Percentiles rank a stretch among this genome's conserved stretches.
Evolutionary conservation across 2,329 filamentous ascomycete genomes (phyloP).

Genomic region (Sclerotinia subarctica): DNA sequence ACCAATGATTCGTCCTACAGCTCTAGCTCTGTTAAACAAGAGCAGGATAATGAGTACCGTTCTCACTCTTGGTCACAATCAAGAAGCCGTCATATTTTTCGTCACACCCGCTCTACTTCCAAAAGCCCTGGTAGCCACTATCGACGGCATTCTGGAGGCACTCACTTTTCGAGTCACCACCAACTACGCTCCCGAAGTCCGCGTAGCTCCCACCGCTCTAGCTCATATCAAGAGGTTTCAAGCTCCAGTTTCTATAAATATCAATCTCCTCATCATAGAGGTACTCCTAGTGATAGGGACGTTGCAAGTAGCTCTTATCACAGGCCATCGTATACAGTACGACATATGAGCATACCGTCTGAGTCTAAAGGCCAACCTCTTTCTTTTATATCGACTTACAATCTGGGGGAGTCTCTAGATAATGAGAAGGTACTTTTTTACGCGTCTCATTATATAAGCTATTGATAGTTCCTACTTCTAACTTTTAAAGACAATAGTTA

Average conservation of each 20-base stretch:
- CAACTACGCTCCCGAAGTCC: neutral
- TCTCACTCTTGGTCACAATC: neutral
- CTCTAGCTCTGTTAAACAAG: neutral
- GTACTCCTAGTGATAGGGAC: neutral
- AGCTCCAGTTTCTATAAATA: neutral
- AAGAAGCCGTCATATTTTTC: neutral
- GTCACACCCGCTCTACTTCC: neutral
- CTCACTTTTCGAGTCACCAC: neutral
- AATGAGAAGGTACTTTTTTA: constrained; percentile 1
- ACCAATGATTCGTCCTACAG: neutral
- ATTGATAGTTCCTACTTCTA: neutral
- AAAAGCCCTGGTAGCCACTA: neutral
- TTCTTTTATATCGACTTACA: neutral
- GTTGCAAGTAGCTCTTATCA: neutral
- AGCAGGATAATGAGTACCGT: neutral
- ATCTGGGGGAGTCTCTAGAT: neutral
- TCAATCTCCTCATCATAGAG: neutral
- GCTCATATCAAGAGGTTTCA: neutral
- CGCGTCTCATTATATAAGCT: neutral
- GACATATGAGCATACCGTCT: neutral
- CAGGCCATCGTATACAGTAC: neutral
- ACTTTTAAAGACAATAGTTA: neutral
- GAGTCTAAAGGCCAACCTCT: neutral
- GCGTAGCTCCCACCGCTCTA: neutral
- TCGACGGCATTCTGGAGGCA: neutral